phyloP scores from a whole-genome alignment of 805 yeast genomes.

The Starmerella potacharoeniae region DNA sequence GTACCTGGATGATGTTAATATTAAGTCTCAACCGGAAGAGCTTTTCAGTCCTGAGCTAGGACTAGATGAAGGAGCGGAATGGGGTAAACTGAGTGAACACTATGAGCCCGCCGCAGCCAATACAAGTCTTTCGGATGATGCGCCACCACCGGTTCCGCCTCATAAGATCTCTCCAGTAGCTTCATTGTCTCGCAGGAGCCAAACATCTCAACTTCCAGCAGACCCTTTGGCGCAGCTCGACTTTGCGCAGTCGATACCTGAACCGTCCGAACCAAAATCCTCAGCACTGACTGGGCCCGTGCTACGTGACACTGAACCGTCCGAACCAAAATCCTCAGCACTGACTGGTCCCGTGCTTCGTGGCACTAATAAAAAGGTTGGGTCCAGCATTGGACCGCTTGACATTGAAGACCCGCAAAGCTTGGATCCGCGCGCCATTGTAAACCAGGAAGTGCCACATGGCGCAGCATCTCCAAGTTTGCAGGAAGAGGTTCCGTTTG shows the following conservation, averaged over 20 bases:
- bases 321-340: slow-evolving; percentile 9
- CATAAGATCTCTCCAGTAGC: slow-evolving; percentile 19
- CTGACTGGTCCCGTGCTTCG: slow-evolving; percentile 12
- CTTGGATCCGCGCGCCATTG: neutral
- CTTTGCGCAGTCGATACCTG: neutral
- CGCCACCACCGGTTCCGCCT: slow-evolving; percentile 31
- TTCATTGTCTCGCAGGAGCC: slow-evolving; percentile 8
- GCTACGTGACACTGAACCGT: neutral
- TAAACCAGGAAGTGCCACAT: neutral
- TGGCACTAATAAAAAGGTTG: neutral
- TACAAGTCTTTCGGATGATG: neutral
- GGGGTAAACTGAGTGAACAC: neutral
- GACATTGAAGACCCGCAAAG: neutral
- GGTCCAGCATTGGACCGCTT: neutral
- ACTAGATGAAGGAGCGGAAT: neutral
- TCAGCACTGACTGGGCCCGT: slow-evolving; percentile 16
- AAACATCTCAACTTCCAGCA: neutral
- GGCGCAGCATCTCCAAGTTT: slow-evolving; percentile 14
- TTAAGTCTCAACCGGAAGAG: slow-evolving; percentile 16
- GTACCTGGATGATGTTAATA: slow-evolving; percentile 16
- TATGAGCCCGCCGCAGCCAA: neutral
- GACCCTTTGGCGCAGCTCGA: neutral
- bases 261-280: neutral
- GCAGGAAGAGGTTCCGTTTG: slow-evolving; percentile 22
- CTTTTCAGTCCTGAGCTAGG: slow-evolving; percentile 14